These are phyloP conservation scores for Aspergillus sp. DNA, from an alignment of 2,329 filamentous ascomycete genomes.

Conservation along the genomic window DNA sequence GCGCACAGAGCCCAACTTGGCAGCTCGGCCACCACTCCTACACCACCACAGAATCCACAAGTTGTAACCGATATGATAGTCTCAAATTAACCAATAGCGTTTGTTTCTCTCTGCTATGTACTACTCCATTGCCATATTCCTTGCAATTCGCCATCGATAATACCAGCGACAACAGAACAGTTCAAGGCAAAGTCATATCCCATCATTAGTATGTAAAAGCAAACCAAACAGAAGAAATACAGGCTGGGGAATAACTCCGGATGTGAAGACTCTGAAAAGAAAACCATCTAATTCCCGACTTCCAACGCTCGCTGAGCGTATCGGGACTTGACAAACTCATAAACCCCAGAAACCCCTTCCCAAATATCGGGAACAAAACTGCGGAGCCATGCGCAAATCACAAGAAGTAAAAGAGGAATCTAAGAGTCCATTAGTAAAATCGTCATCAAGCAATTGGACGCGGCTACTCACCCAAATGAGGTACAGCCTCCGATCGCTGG, in stretches of 20 bases:
- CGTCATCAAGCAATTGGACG: background rate
- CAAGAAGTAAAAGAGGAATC: slow-evolving; percentile 41
- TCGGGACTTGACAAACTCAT: slow-evolving; percentile 30
- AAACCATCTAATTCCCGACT: slow-evolving; percentile 17
- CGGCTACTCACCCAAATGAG: slow-evolving; percentile 42
- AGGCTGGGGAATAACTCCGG: slow-evolving; percentile 13
- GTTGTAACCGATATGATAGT: background rate
- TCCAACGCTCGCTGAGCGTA: slow-evolving; percentile 26
- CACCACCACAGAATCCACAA: background rate
- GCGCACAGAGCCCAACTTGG: slow-evolving; percentile 9
- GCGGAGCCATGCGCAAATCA: slow-evolving; percentile 37
- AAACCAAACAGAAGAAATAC: slow-evolving; percentile 9
- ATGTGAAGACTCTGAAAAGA: slow-evolving; percentile 15
- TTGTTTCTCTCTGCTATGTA: background rate
- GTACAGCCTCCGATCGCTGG: slow-evolving; percentile 44
- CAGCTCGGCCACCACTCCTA: background rate
- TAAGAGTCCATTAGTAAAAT: slow-evolving; percentile 14
- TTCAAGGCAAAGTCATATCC: slow-evolving; percentile 20
- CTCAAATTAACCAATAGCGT: background rate
- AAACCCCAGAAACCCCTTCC: slow-evolving; percentile 28
- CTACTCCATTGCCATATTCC: background rate
- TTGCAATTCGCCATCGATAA: slow-evolving; percentile 1
- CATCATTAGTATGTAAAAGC: slow-evolving; percentile 22
- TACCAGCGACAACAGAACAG: slow-evolving; percentile 3
- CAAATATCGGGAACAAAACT: slow-evolving; percentile 35